phyloP scores from a whole-genome alignment of 2,329 filamentous ascomycete species.

The Clarireedia monteithiana region DNA sequence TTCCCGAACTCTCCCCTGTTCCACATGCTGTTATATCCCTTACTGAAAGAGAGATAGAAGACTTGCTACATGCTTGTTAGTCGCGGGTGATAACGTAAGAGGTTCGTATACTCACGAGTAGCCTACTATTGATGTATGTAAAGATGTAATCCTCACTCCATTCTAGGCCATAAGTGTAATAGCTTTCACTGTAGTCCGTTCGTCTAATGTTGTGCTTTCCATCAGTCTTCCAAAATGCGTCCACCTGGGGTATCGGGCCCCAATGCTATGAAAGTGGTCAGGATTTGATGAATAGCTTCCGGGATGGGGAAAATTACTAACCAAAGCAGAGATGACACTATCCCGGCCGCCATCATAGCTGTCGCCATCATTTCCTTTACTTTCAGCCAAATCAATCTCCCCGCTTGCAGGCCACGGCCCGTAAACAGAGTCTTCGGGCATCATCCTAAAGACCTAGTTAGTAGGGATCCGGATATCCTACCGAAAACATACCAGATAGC shows the following conservation, averaged over 20 bases:
- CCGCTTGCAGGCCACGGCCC: conserved; percentile 44
- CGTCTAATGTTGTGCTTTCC: conserved; percentile 25
- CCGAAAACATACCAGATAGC: conserved; percentile 27
- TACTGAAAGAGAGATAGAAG: conserved; percentile 28
- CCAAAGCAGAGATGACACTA: conserved; percentile 36
- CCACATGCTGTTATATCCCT: conserved; percentile 23
- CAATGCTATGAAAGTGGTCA: conserved; percentile 32
- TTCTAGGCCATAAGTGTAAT: conserved; percentile 46
- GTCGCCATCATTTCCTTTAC: conserved; percentile 38
- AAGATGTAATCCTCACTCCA: conserved; percentile 46
- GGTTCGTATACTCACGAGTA: conserved; percentile 20
- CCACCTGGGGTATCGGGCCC: conserved; percentile 31
- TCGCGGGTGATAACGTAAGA: no score
- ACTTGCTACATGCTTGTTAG: conserved; percentile 31
- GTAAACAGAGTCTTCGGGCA: conserved; percentile 40
- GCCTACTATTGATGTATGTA: conserved; percentile 42
- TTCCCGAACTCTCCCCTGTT: conserved; percentile 36
- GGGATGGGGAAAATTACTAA: conserved; percentile 26
- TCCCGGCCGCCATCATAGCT: conserved; percentile 36
- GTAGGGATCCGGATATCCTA: neutral
- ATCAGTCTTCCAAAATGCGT: conserved; percentile 19
- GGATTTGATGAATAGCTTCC: neutral
- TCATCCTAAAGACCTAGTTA: conserved; percentile 33
- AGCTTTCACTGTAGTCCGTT: conserved; percentile 34
- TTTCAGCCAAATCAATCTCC: conserved; percentile 47